phyloP scores from a whole-genome alignment of 2,329 filamentous ascomycete species.

The Ophiostoma angusticollis region DNA sequence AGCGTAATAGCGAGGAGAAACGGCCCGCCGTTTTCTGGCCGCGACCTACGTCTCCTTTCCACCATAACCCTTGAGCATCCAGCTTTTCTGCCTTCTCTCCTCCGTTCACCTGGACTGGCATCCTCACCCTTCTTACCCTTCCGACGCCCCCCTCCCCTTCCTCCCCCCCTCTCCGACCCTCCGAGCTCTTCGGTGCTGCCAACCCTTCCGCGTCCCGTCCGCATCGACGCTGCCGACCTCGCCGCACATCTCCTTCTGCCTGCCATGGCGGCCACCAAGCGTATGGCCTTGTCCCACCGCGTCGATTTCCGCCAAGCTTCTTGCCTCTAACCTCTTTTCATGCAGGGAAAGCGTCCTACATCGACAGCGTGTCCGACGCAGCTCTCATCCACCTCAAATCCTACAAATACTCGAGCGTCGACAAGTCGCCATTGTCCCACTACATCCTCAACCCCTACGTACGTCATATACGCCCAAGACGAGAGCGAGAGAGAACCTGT shows the following conservation, averaged over 20 bases:
- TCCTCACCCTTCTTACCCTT: too few relatives aligned
- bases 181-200: background rate
- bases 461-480: constrained; percentile 32
- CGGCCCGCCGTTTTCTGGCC: too few relatives aligned
- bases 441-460: constrained; percentile 95
- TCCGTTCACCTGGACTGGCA: too few relatives aligned
- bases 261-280: constrained; percentile 27
- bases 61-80: too few relatives aligned
- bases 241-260: too few relatives aligned
- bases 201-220: background rate
- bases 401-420: constrained; percentile 96
- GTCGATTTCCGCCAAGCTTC: background rate
- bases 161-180: background rate
- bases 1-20: too few relatives aligned
- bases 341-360: constrained; percentile 37
- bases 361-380: constrained; percentile 76
- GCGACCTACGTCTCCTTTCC: background rate
- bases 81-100: too few relatives aligned
- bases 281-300: constrained; percentile 12
- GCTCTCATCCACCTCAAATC: constrained; percentile 80
- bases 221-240: background rate
- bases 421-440: constrained; percentile 85
- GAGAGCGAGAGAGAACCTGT: too few relatives aligned
- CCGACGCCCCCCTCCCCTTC: too few relatives aligned
- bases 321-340: background rate